A percentile compares a stretch with the other conserved stretches of the same genome.
Evolutionary conservation across 345 rosid genomes (phyloP).

Genomic region (Eucalyptus camaldulensis): DNA sequence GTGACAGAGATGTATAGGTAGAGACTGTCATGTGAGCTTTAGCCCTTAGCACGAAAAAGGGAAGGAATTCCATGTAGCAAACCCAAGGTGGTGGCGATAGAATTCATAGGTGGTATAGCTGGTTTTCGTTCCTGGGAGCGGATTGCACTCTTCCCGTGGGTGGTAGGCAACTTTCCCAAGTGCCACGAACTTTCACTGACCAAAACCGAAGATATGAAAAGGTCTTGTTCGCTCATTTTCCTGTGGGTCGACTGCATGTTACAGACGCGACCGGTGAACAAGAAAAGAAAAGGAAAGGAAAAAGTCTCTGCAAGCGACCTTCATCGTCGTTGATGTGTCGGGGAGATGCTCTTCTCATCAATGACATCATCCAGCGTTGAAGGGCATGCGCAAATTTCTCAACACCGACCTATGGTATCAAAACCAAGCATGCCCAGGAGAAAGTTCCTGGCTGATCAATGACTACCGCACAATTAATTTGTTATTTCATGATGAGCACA

Average conservation of each 20-base stretch:
- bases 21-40: background rate
- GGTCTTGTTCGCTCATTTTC: background rate
- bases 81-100: background rate
- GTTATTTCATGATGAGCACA: background rate
- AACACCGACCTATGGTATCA: background rate
- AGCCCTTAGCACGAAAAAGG: background rate
- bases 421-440: background rate
- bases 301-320: background rate
- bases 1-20: background rate
- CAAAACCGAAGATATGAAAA: background rate
- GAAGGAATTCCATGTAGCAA: background rate
- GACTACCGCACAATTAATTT: background rate
- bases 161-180: background rate
- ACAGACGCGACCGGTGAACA: background rate
- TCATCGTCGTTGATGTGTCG: background rate
- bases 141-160: background rate
- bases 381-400: background rate
- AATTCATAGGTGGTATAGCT: background rate
- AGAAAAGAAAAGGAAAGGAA: background rate
- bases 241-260: background rate
- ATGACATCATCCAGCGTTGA: background rate
- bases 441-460: background rate
- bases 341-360: background rate
- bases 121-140: background rate
- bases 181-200: background rate